Conservation (phyloP, 768 basidiomycete genomes). For the Floccularia luteovirens region DNA sequence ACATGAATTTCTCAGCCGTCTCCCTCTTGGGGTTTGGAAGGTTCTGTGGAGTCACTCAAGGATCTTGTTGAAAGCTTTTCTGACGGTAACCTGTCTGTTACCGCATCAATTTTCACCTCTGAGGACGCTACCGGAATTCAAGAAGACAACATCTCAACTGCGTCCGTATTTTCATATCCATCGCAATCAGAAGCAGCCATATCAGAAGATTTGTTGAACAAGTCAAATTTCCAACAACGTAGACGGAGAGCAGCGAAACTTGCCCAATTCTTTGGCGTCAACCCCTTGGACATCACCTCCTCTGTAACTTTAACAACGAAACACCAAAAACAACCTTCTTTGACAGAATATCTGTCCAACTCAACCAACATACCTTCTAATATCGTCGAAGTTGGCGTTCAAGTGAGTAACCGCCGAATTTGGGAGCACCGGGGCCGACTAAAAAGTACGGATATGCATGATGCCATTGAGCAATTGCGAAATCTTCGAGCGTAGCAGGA, state of each 20-base stretch:
- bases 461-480: slow-evolving; percentile 36
- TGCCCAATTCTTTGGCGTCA: slow-evolving; percentile 50
- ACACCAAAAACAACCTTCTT: not conserved
- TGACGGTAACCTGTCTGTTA: too few relatives aligned
- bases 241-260: slow-evolving; percentile 47
- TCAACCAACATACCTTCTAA: not conserved
- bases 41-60: too few relatives aligned
- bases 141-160: too few relatives aligned
- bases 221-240: slow-evolving; percentile 5
- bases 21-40: too few relatives aligned
- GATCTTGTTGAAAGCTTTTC: too few relatives aligned
- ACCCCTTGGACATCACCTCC: slow-evolving; percentile 32
- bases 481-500: slow-evolving; percentile 11
- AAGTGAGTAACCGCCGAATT: slow-evolving; percentile 29
- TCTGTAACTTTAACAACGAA: slow-evolving; percentile 7
- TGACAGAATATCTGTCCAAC: not conserved
- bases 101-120: too few relatives aligned
- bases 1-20: too few relatives aligned
- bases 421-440: slow-evolving; percentile 26
- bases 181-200: too few relatives aligned
- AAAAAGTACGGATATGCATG: slow-evolving; percentile 27
- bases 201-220: too few relatives aligned
- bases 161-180: too few relatives aligned
- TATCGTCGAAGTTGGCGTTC: slow-evolving; percentile 26
- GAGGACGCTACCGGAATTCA: too few relatives aligned